Conservation (phyloP, 306 rosid genomes). For the Cajanus cajan region DNA sequence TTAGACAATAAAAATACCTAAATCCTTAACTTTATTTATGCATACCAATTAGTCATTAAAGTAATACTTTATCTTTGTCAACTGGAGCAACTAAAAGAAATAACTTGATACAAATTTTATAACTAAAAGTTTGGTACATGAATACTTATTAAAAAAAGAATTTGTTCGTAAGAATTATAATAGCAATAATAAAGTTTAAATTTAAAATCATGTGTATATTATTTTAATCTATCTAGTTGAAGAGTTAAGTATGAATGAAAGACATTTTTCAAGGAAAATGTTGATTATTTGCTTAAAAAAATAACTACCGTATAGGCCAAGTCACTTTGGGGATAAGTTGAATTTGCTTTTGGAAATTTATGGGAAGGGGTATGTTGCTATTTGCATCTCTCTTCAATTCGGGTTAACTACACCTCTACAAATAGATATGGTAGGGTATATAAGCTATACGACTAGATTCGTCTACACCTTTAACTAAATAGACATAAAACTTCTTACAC, state of each 20-base stretch:
- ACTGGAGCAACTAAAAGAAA: not conserved
- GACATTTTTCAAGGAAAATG: not conserved
- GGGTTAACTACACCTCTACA: not conserved
- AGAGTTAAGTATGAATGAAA: not conserved
- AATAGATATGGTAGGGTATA: not conserved
- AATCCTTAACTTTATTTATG: not conserved
- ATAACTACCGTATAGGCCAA: not conserved
- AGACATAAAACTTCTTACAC: not conserved
- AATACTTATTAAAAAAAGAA: too few relatives aligned
- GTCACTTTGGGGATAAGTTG: not conserved
- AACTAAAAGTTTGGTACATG: not conserved
- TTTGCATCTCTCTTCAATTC: not conserved
- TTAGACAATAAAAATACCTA: not conserved
- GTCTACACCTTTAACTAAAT: not conserved
- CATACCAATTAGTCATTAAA: not conserved
- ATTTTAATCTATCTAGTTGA: not conserved
- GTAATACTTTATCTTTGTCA: not conserved
- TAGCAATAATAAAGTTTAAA: too few relatives aligned
- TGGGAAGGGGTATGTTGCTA: not conserved
- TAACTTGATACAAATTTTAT: not conserved
- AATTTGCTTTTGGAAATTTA: not conserved
- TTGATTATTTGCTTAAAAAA: not conserved
- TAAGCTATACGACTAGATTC: not conserved
- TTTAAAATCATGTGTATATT: too few relatives aligned
- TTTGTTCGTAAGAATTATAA: too few relatives aligned